A percentile compares a stretch with the other conserved stretches of the same genome.
Conservation (phyloP, 768 basidiomycete genomes). For the Pleurotus eryngii region DNA sequence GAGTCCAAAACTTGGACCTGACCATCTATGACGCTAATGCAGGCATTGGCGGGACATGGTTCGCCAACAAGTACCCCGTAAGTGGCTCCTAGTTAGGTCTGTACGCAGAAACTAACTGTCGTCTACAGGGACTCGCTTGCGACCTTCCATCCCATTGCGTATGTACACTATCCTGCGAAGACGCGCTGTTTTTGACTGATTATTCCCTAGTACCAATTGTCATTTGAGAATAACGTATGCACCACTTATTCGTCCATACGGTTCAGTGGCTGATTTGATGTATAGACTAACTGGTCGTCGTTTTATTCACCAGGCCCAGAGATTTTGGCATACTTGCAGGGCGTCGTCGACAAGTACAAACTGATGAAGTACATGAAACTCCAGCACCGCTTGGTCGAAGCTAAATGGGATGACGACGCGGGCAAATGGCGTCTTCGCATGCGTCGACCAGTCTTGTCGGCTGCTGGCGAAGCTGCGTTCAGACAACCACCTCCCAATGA, state of each 20-base stretch:
- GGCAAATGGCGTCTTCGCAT: constrained; percentile 59
- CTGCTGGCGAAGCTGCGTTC: constrained; percentile 10
- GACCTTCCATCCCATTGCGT: constrained; percentile 59
- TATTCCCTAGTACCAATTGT: constrained; percentile 48
- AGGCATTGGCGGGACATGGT: constrained; percentile 66
- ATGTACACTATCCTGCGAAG: constrained; percentile 12
- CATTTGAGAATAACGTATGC: constrained; percentile 50
- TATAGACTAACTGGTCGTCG: constrained; percentile 56
- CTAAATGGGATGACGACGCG: constrained; percentile 43
- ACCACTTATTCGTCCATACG: neutral
- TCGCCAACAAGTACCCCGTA: constrained; percentile 51
- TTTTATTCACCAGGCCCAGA: constrained; percentile 61
- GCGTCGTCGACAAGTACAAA: constrained; percentile 54
- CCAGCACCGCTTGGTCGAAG: constrained; percentile 49
- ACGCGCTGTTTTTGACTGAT: neutral
- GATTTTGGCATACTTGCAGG: constrained; percentile 51
- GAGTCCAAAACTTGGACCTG: constrained; percentile 49
- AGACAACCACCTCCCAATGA: neutral
- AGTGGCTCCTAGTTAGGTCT: constrained; percentile 12
- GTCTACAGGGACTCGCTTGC: constrained; percentile 49
- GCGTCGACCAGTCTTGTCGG: constrained; percentile 23
- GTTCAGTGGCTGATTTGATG: neutral
- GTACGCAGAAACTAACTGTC: neutral
- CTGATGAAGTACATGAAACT: constrained; percentile 52
- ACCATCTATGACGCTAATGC: constrained; percentile 57